Evolutionary conservation across 306 rosid genomes (phyloP).

Genomic region (Vicia villosa): DNA sequence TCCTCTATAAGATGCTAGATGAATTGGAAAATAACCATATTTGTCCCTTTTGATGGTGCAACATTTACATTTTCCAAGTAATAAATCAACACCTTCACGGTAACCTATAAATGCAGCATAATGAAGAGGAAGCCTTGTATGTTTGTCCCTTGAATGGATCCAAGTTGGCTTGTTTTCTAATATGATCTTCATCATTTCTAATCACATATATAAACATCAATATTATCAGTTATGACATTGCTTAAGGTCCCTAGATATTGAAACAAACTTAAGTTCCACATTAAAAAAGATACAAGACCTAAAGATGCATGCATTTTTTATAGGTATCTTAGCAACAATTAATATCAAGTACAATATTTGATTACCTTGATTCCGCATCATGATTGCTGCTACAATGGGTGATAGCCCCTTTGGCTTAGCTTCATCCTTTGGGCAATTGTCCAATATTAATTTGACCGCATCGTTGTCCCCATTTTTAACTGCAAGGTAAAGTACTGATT

Average conservation of each 20-base stretch:
- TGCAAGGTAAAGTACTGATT: constrained; percentile 6
- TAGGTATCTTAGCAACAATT: no score
- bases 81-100: constrained; percentile 22
- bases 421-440: neutral
- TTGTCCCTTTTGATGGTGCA: constrained; percentile 4
- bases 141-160: neutral
- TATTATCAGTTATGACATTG: neutral
- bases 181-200: neutral
- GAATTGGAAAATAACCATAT: constrained; percentile 21
- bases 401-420: neutral
- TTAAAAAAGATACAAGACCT: neutral
- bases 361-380: neutral
- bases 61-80: neutral
- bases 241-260: neutral
- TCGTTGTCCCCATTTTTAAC: neutral
- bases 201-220: neutral
- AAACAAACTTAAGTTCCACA: no score
- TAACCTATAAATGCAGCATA: constrained; percentile 35
- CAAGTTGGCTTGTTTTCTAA: neutral
- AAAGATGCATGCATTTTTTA: no score
- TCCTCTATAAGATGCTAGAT: constrained; percentile 24
- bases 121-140: constrained; percentile 31
- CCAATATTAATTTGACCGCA: neutral
- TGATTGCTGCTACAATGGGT: neutral
- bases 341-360: neutral